phyloP scores from a whole-genome alignment of 2,329 filamentous ascomycete species.

The Fusarium sarcochroum region DNA sequence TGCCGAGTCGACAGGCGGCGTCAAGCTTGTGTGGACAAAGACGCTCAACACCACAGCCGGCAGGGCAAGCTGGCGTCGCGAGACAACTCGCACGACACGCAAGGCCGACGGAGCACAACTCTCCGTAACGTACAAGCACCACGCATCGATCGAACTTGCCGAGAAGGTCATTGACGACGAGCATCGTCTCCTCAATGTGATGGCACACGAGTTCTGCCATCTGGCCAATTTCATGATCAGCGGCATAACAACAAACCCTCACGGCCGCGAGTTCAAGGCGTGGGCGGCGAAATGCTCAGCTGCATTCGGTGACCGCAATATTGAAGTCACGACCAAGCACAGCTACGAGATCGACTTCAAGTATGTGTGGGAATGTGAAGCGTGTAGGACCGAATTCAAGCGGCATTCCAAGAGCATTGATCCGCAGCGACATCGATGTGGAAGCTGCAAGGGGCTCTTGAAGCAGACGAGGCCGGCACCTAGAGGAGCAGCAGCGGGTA shows the following conservation, averaged over 20 bases:
- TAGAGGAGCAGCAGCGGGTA: conserved; percentile 28
- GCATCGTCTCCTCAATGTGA: conserved; percentile 84
- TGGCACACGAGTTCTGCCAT: conserved; percentile 98
- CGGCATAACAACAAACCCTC: conserved; percentile 80
- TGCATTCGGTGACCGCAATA: conserved; percentile 72
- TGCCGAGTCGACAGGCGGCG: conserved; percentile 75
- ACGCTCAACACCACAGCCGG: conserved; percentile 86
- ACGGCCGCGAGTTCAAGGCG: conserved; percentile 85
- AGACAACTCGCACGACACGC: conserved; percentile 61
- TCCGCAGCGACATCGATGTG: conserved; percentile 78
- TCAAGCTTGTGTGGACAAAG: conserved; percentile 80
- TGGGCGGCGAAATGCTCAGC: conserved; percentile 73
- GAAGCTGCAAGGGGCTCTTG: conserved; percentile 78
- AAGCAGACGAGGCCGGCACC: conserved; percentile 86
- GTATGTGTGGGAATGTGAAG: conserved; percentile 85
- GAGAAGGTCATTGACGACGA: conserved; percentile 88
- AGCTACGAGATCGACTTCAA: conserved; percentile 92
- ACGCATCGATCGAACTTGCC: conserved; percentile 89
- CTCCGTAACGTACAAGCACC: conserved; percentile 60
- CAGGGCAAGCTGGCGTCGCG: conserved; percentile 78
- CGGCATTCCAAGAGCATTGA: conserved; percentile 91
- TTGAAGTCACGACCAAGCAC: conserved; percentile 91
- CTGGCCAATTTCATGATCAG: conserved; percentile 91
- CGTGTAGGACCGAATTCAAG: conserved; percentile 80
- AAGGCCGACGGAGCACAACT: conserved; percentile 44